These are phyloP conservation scores for Butyriboletus loyo DNA, from an alignment of 768 basidiomycete genomes.

Conservation along the genomic window DNA sequence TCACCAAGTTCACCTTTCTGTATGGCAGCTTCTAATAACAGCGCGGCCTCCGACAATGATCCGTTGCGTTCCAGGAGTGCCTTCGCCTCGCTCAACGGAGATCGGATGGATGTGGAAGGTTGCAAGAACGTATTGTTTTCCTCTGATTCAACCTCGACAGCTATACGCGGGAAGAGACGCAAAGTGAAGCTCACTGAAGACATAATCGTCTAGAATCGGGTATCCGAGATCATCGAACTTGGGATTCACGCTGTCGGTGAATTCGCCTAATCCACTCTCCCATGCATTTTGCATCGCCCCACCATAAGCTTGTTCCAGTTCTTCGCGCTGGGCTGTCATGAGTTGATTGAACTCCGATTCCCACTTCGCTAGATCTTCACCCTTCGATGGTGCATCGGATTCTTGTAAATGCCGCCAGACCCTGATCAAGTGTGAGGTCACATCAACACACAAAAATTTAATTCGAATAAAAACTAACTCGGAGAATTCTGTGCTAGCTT, in stretches of 20 bases:
- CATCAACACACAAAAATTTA: background rate
- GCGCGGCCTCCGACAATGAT: slow-evolving; percentile 80
- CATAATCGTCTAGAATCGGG: slow-evolving; percentile 68
- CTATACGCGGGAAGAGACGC: background rate
- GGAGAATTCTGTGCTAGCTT: slow-evolving; percentile 44
- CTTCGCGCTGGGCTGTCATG: slow-evolving; percentile 66
- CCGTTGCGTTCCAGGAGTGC: slow-evolving; percentile 74
- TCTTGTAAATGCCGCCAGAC: slow-evolving; percentile 61
- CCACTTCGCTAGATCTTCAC: slow-evolving; percentile 73
- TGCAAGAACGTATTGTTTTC: slow-evolving; percentile 68
- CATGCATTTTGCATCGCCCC: slow-evolving; percentile 61
- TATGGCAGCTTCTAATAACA: slow-evolving; percentile 89
- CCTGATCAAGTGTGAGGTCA: slow-evolving; percentile 34
- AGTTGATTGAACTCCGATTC: slow-evolving; percentile 80
- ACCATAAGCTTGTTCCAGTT: slow-evolving; percentile 62
- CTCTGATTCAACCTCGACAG: slow-evolving; percentile 43
- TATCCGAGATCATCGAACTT: slow-evolving; percentile 72
- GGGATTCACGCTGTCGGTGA: slow-evolving; percentile 33
- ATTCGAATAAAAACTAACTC: slow-evolving; percentile 39
- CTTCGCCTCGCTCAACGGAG: slow-evolving; percentile 68
- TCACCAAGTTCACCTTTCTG: slow-evolving; percentile 77
- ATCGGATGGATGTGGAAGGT: slow-evolving; percentile 44
- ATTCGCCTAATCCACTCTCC: slow-evolving; percentile 52
- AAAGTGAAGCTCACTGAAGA: slow-evolving; percentile 59
- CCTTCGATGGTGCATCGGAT: slow-evolving; percentile 53